phyloP scores from a whole-genome alignment of 1,139 yeast genomes.

The Scheffersomyces segobiensis region DNA sequence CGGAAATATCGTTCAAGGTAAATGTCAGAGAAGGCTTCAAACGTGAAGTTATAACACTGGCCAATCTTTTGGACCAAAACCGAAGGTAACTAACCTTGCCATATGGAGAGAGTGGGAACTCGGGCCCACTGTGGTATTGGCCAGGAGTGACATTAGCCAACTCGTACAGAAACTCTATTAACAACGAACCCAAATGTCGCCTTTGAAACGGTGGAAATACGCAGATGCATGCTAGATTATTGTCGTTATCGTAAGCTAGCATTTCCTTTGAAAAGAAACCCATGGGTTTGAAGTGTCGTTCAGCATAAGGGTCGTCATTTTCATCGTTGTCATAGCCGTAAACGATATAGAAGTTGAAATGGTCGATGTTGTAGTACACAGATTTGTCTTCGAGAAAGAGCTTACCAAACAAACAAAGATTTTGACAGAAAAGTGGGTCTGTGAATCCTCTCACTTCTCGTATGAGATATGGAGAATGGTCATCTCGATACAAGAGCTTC shows the following conservation, averaged over 20 bases:
- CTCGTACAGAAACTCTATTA: constrained; percentile 82
- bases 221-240: constrained; percentile 84
- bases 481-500: constrained; percentile 64
- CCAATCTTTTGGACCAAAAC: constrained; percentile 67
- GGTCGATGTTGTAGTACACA: constrained; percentile 74
- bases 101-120: constrained; percentile 80
- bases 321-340: constrained; percentile 48
- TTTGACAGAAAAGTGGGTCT: constrained; percentile 72
- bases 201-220: constrained; percentile 92
- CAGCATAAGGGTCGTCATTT: constrained; percentile 12
- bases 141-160: constrained; percentile 57
- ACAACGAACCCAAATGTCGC: constrained; percentile 69
- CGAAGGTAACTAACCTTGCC: constrained; percentile 72
- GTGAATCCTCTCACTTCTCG: constrained; percentile 66
- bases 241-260: constrained; percentile 76
- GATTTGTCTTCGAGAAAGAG: constrained; percentile 90
- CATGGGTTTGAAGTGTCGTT: constrained; percentile 52
- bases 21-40: constrained; percentile 20
- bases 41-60: constrained; percentile 16
- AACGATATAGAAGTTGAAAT: constrained; percentile 75
- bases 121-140: constrained; percentile 76
- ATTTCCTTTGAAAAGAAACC: constrained; percentile 92
- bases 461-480: constrained; percentile 47
- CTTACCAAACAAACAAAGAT: constrained; percentile 80
- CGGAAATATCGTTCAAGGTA: constrained; percentile 55